phyloP scores from a whole-genome alignment of 768 basidiomycete species.

The Hirschioporus abietinus region DNA sequence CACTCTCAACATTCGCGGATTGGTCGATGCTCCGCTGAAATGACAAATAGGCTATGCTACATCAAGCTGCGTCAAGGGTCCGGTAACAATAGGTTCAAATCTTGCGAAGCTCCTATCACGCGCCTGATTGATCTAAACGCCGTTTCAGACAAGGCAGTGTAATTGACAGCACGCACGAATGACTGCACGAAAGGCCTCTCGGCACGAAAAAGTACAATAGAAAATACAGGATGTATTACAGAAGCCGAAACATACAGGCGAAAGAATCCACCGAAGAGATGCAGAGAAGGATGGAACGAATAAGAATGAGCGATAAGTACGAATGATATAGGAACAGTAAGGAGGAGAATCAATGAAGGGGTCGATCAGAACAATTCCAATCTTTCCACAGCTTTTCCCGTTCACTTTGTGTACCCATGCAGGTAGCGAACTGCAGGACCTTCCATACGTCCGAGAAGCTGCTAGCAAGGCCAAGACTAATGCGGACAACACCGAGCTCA shows the following conservation, averaged over 20 bases:
- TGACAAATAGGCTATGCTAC: not conserved
- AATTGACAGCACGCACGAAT: not conserved
- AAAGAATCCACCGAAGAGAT: not conserved
- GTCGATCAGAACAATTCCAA: slow-evolving; percentile 1
- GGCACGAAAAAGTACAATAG: not conserved
- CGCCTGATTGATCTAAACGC: not conserved
- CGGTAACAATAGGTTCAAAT: not conserved
- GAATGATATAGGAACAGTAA: not conserved
- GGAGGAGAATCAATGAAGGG: not conserved
- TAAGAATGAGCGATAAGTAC: not conserved
- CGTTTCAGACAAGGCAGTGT: not conserved
- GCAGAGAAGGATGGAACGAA: not conserved
- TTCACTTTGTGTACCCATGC: not conserved
- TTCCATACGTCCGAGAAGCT: slow-evolving; percentile 65
- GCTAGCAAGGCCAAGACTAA: slow-evolving; percentile 76
- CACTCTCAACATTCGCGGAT: not conserved
- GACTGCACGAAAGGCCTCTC: not conserved
- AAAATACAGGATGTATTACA: not conserved
- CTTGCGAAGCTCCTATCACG: not conserved
- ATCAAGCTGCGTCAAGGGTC: not conserved
- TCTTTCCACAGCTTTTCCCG: slow-evolving; percentile 5
- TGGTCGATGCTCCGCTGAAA: not conserved
- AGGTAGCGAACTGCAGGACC: slow-evolving; percentile 25
- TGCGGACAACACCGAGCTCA: slow-evolving; percentile 69
- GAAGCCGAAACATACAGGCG: not conserved